Evolutionary conservation across 306 rosid genomes (phyloP), one percentile per base, ranked within the genome.

Genomic region (Alnus rubra): DNA sequence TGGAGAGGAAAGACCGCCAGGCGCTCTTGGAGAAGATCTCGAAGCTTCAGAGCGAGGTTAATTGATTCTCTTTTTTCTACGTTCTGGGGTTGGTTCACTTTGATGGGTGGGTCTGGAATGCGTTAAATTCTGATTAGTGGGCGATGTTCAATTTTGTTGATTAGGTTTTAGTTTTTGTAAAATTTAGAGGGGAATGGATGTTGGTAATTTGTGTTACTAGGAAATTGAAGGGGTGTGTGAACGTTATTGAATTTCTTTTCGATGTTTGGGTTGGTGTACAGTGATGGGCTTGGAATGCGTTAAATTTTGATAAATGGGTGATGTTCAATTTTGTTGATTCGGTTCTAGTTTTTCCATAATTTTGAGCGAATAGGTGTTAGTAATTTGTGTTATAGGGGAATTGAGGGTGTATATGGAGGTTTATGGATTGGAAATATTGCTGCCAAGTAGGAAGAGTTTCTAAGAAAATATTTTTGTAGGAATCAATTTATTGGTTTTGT

Each of bases 1-100:
- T 95, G 98, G 89, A 81, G 77, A 86, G 86, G 48, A 93, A 87
- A 78, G 97, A 95, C 86, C 87, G 79, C 7, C 89, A 93, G 80
- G 99, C 96, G 2, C 85, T 93, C 9, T 1, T 82, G 37, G 94
- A 89, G 60, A 93, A 86, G 77, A 86, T 83, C 39, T 76, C 89
- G 0, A 91, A 80, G 84, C 98, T 95, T 9, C 88, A 91, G 67
- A 83, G 14, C 73, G 93, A 90, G 98, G 99, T 91, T 65, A 76
- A 84, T 59, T 73, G 62, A 18, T 14, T 49, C 14, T 2, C 14
- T 49, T 44, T 49, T 44, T 16, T 35, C 82, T 77, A 39, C 75
- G 52, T 70, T 74, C 4, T 6, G 19, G 9, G 45, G 45, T 71
- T 73, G 33, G 33, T 69, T 23, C 75, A 11, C 30, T 59, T 28